Conservation (phyloP, 208 protist species). For the Acanthamoeba divionensis region DNA sequence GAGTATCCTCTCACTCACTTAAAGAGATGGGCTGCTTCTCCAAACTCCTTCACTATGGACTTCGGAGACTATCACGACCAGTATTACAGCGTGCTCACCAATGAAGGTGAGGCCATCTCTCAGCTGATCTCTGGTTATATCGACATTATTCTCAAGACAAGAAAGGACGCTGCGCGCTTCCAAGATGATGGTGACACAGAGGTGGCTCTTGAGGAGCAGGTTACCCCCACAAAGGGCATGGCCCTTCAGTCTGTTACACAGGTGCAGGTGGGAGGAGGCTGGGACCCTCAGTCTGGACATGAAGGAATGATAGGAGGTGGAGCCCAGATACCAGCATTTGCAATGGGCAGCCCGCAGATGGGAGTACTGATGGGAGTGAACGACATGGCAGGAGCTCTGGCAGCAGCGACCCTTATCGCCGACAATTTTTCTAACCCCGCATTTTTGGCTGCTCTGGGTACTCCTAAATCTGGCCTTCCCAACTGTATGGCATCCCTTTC, state of each 20-base stretch:
- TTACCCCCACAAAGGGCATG: too few species aligned
- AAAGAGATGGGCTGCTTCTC: constrained; percentile 75
- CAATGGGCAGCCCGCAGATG: too few species aligned
- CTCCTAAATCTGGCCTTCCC: neutral
- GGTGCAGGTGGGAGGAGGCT: too few species aligned
- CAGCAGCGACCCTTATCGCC: too few species aligned
- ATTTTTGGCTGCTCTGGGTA: neutral
- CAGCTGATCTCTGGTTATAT: constrained; percentile 79
- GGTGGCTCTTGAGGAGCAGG: constrained; percentile 17
- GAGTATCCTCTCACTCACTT: constrained; percentile 73
- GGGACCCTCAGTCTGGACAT: too few species aligned
- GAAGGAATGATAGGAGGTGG: too few species aligned
- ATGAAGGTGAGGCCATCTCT: constrained; percentile 74
- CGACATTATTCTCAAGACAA: constrained; percentile 74
- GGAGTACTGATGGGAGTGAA: too few species aligned
- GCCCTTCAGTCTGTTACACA: too few species aligned
- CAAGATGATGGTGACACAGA: constrained; percentile 1
- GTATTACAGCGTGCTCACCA: constrained; percentile 71
- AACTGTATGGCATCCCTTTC: neutral
- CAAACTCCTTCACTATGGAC: constrained; percentile 77
- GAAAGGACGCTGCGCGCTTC: constrained; percentile 12
- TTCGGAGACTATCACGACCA: constrained; percentile 80
- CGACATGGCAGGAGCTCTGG: too few species aligned
- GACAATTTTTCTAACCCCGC: too few species aligned
- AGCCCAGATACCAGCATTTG: too few species aligned